Evolutionary conservation across 2,329 filamentous ascomycete genomes (phyloP).

Genomic region (Alternaria longipes): DNA sequence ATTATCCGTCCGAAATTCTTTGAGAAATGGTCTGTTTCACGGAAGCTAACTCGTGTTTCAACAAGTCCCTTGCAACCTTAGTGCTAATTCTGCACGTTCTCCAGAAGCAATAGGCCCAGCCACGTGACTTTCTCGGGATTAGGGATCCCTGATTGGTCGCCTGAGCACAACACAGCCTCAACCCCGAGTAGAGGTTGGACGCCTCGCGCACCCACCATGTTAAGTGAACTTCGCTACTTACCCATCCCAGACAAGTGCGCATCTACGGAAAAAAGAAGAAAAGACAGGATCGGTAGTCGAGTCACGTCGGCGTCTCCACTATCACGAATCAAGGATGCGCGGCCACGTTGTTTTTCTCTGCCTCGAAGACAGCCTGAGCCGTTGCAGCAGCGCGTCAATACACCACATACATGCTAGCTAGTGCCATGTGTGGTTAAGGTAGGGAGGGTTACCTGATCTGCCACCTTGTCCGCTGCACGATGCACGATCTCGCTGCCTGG

Average conservation of each 20-base stretch:
- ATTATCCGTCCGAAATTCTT: not conserved
- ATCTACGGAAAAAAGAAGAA: constrained; percentile 1
- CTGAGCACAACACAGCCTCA: constrained; percentile 12
- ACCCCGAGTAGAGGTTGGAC: constrained; percentile 15
- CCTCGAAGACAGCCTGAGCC: constrained; percentile 19
- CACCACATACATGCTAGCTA: constrained; percentile 2
- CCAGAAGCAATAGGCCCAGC: not conserved
- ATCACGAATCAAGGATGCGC: constrained; percentile 1
- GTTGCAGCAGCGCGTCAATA: constrained; percentile 4
- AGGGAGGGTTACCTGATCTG: not conserved
- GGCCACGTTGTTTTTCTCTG: constrained; percentile 10
- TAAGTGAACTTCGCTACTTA: not conserved
- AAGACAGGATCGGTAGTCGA: constrained; percentile 3
- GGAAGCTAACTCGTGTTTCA: not conserved
- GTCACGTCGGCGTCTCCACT: constrained; percentile 2
- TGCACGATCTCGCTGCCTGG: constrained; percentile 9
- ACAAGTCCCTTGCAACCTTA: not conserved
- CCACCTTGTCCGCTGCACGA: constrained; percentile 5
- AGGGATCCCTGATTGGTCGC: constrained; percentile 4
- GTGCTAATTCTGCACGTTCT: not conserved
- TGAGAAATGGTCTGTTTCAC: not conserved
- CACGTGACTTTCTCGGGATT: constrained; percentile 4
- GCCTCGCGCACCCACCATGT: constrained; percentile 3
- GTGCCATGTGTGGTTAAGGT: not conserved
- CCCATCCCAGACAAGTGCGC: constrained; percentile 1